A percentile compares a stretch with the other conserved stretches of the same genome.
Conservation (phyloP, 495 filamentous ascomycete genomes). For the Penicillium chermesinum region DNA sequence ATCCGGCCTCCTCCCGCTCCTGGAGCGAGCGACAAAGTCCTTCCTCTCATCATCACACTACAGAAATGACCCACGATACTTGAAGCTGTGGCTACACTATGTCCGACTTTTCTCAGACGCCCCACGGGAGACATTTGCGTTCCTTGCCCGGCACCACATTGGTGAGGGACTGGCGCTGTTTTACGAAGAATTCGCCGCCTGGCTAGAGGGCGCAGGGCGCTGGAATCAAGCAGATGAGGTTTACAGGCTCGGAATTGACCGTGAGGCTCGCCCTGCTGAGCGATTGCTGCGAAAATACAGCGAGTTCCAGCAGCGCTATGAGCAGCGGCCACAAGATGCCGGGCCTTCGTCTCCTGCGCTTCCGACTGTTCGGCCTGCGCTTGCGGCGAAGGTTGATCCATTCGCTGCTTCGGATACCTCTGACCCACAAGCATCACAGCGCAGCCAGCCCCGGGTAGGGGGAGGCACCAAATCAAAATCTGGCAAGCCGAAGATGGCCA, state of each 20-base stretch:
- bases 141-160: conserved; percentile 79
- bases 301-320: conserved; percentile 80
- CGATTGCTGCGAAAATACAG: conserved; percentile 79
- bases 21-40: conserved; percentile 86
- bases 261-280: conserved; percentile 77
- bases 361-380: conserved; percentile 73
- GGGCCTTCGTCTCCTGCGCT: conserved; percentile 82
- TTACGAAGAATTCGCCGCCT: conserved; percentile 93
- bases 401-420: conserved; percentile 50
- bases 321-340: conserved; percentile 51
- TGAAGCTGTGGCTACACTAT: conserved; percentile 91
- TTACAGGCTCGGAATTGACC: conserved; percentile 80
- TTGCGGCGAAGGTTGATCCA: conserved; percentile 81
- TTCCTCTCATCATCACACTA: conserved; percentile 83
- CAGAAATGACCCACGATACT: conserved; percentile 89
- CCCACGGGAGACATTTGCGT: conserved; percentile 87
- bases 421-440: conserved; percentile 63
- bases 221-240: conserved; percentile 94
- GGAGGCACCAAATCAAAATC: conserved; percentile 53
- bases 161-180: conserved; percentile 88
- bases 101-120: conserved; percentile 88
- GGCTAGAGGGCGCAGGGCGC: conserved; percentile 78
- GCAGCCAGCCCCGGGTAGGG: conserved; percentile 32
- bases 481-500: conserved; percentile 74
- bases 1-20: conserved; percentile 79